A percentile compares a stretch with the other conserved stretches of the same genome.
These are phyloP conservation scores for Suhomyces sp. DNA, from an alignment of 805 yeast genomes.

Conservation along the genomic window DNA sequence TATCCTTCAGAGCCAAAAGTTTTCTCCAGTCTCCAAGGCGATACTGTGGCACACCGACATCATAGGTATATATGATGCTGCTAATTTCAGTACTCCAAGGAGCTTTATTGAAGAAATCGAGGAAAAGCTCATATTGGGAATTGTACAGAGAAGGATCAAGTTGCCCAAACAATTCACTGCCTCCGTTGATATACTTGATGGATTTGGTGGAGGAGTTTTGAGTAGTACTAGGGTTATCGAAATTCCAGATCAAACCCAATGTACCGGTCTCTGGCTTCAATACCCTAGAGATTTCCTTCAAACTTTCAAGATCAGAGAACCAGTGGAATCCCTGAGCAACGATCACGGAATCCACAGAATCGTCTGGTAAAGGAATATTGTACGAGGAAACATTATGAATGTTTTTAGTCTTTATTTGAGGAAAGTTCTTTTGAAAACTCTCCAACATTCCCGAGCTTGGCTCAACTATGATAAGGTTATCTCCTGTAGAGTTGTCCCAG, in stretches of 20 bases:
- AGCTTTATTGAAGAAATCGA: slow-evolving; percentile 18
- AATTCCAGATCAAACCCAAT: slow-evolving; percentile 61
- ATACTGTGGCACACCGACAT: slow-evolving; percentile 55
- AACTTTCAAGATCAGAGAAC: slow-evolving; percentile 53
- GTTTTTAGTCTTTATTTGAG: slow-evolving; percentile 28
- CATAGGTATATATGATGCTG: slow-evolving; percentile 34
- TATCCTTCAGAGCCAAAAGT: slow-evolving; percentile 26
- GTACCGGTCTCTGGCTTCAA: slow-evolving; percentile 44
- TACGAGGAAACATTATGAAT: slow-evolving; percentile 44
- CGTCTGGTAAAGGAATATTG: slow-evolving; percentile 44
- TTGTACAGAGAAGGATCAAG: slow-evolving; percentile 5
- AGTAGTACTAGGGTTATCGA: slow-evolving; percentile 32
- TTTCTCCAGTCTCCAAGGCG: slow-evolving; percentile 48
- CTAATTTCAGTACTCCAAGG: slow-evolving; percentile 41
- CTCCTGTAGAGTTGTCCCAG: slow-evolving; percentile 18
- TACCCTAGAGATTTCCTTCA: slow-evolving; percentile 51
- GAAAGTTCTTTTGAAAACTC: slow-evolving; percentile 47
- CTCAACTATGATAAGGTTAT: slow-evolving; percentile 47
- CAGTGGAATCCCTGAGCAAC: slow-evolving; percentile 68
- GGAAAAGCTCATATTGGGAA: slow-evolving; percentile 11
- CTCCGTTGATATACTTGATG: slow-evolving; percentile 6
- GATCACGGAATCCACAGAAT: slow-evolving; percentile 48
- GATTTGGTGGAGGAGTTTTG: slow-evolving; percentile 3
- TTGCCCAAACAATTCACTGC: slow-evolving; percentile 5
- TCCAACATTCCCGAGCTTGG: slow-evolving; percentile 59